A percentile compares a stretch with the other conserved stretches of the same genome.
These are phyloP conservation scores for Diaporthe caulivora DNA, from an alignment of 2,329 filamentous ascomycete species.

Conservation along the genomic window DNA sequence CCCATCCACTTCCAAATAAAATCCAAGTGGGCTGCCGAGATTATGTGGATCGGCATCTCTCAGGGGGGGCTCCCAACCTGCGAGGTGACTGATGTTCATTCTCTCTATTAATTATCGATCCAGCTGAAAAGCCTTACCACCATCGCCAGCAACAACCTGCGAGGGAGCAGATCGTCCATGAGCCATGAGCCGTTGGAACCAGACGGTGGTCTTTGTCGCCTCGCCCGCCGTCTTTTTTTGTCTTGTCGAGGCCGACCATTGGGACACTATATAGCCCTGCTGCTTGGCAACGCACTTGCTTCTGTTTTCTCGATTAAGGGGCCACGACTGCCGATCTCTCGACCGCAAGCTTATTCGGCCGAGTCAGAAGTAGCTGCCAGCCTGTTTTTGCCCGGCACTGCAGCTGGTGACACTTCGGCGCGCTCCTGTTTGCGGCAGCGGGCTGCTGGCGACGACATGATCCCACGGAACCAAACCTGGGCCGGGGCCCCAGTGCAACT, in stretches of 20 bases:
- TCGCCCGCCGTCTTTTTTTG: background rate
- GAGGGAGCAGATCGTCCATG: background rate
- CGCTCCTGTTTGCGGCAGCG: background rate
- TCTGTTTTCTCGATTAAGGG: constrained; percentile 23
- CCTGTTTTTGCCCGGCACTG: constrained; percentile 9
- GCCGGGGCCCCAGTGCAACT: constrained; percentile 26
- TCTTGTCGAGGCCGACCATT: constrained; percentile 9
- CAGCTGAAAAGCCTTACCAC: background rate
- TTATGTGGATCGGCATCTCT: constrained; percentile 35
- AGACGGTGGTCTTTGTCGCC: background rate
- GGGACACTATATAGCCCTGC: constrained; percentile 27
- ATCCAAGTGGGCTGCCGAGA: constrained; percentile 38
- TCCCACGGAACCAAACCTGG: constrained; percentile 12
- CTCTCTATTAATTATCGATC: constrained; percentile 2
- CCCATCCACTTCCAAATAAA: constrained; percentile 39
- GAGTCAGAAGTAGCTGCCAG: constrained; percentile 25
- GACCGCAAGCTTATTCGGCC: constrained; percentile 22
- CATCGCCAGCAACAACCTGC: background rate
- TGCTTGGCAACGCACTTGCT: constrained; percentile 8
- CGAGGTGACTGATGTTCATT: background rate
- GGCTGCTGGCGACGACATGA: constrained; percentile 8
- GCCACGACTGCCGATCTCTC: background rate
- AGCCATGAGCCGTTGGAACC: background rate
- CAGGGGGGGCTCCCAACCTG: constrained; percentile 31
- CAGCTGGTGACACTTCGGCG: constrained; percentile 8